Conservation (phyloP, 108 stramenopile species). For the Fragilaria radians region DNA sequence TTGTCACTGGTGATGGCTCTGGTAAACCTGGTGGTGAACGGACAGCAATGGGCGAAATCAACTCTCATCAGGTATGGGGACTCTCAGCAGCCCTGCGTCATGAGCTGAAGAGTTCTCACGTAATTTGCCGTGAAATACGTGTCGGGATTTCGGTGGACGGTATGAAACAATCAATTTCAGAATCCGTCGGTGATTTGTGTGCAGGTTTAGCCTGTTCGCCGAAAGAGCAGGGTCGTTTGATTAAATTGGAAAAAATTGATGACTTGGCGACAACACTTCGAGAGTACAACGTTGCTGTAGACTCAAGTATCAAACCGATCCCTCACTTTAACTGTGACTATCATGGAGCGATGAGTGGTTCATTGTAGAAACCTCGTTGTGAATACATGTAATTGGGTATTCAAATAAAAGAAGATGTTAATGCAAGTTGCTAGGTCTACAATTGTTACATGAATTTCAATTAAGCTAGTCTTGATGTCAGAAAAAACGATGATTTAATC, state of each 20-base stretch:
- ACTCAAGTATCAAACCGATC: not conserved
- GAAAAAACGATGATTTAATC: too few relatives aligned
- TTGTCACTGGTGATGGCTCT: conserved; percentile 15
- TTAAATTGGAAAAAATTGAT: not conserved
- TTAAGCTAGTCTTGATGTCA: too few relatives aligned
- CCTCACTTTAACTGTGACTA: not conserved
- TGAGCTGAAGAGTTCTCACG: conserved; percentile 4
- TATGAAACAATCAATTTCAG: conserved; percentile 11
- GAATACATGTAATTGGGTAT: too few relatives aligned
- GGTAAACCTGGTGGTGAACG: conserved; percentile 6
- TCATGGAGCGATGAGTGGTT: not conserved
- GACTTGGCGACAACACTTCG: not conserved
- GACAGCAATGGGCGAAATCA: conserved; percentile 20
- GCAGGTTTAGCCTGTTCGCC: conserved; percentile 12
- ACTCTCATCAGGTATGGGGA: conserved; percentile 23
- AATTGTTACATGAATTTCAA: too few relatives aligned
- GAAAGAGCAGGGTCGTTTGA: not conserved
- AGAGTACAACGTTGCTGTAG: not conserved
- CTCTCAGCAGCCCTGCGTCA: conserved; percentile 18
- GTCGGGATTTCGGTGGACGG: conserved; percentile 13
- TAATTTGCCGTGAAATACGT: conserved; percentile 15
- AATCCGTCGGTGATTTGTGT: conserved; percentile 19
- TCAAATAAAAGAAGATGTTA: too few relatives aligned
- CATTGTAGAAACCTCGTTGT: not conserved
- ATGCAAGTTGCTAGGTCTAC: too few relatives aligned